Conservation (phyloP, 1,139 yeast genomes). For the Kluyveromyces marxianus region DNA sequence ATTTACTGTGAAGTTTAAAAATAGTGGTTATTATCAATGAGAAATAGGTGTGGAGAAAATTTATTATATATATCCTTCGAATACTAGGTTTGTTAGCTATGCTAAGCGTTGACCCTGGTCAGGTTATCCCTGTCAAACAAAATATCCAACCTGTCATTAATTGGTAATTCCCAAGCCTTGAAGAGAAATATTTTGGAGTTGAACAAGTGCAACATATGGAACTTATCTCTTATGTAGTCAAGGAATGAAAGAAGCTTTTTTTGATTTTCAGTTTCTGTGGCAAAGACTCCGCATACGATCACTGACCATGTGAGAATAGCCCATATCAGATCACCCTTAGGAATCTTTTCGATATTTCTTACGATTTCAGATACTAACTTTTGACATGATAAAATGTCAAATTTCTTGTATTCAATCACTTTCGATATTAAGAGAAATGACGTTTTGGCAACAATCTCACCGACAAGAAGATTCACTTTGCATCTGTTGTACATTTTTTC, state of each 20-base stretch:
- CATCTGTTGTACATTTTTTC: constrained; percentile 7
- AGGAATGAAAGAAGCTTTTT: constrained; percentile 8
- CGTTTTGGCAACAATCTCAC: constrained; percentile 12
- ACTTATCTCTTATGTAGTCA: constrained; percentile 8
- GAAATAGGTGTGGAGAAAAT: too few relatives aligned
- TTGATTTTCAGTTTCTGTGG: constrained; percentile 8
- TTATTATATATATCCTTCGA: too few relatives aligned
- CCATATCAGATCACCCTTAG: constrained; percentile 12
- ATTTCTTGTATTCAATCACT: constrained; percentile 9
- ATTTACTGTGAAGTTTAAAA: too few relatives aligned
- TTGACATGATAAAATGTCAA: constrained; percentile 9
- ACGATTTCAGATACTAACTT: constrained; percentile 11
- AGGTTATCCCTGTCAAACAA: constrained; percentile 10
- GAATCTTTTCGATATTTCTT: constrained; percentile 10
- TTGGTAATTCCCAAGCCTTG: constrained; percentile 8
- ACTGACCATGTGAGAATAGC: constrained; percentile 14
- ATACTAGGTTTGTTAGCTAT: too few relatives aligned
- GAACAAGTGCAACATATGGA: constrained; percentile 9
- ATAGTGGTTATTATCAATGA: too few relatives aligned
- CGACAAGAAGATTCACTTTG: constrained; percentile 10
- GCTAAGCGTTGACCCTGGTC: constrained; percentile 4
- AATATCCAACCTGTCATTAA: constrained; percentile 6
- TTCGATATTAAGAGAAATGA: constrained; percentile 12
- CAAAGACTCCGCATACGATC: constrained; percentile 12
- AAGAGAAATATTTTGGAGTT: constrained; percentile 9